A percentile compares a stretch with the other conserved stretches of the same genome.
These are phyloP conservation scores for Cordyceps cateniannulata DNA, from an alignment of 2,329 filamentous ascomycete species.

Conservation along the genomic window DNA sequence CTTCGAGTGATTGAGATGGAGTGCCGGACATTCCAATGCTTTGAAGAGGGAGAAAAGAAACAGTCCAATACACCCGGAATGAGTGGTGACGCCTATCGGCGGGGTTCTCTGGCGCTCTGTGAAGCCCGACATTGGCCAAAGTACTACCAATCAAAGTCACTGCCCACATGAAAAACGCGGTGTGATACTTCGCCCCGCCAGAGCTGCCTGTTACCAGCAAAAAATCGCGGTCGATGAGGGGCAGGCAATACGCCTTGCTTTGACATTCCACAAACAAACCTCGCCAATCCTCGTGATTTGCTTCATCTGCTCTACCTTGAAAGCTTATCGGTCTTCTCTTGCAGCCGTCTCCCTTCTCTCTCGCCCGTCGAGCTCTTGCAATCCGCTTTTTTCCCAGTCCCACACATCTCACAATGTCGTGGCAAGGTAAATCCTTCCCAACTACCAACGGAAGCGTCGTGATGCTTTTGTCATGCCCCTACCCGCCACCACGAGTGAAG, in stretches of 20 bases:
- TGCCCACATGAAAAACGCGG: conserved; percentile 5
- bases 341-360: background rate
- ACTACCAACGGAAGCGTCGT: background rate
- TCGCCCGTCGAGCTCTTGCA: background rate
- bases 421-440: conserved; percentile 54
- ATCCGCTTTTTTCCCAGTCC: conserved; percentile 8
- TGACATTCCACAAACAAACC: conserved; percentile 12
- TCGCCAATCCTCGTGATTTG: conserved; percentile 3
- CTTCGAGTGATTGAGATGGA: too few relatives aligned
- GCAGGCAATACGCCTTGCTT: conserved; percentile 6
- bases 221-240: conserved; percentile 7
- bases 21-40: too few relatives aligned
- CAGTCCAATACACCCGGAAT: too few relatives aligned
- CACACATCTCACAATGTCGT: conserved; percentile 52
- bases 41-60: too few relatives aligned
- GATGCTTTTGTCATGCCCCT: conserved; percentile 14
- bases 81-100: too few relatives aligned
- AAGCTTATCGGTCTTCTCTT: background rate
- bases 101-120: background rate
- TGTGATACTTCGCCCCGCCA: conserved; percentile 6
- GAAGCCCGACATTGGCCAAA: background rate
- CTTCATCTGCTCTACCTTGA: conserved; percentile 4
- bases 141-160: background rate
- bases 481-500: background rate
- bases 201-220: background rate